Percentiles rank a stretch among this genome's conserved stretches.
These are phyloP conservation scores for Xylaria digitata DNA, from an alignment of 2,329 filamentous ascomycete species.

Conservation along the genomic window DNA sequence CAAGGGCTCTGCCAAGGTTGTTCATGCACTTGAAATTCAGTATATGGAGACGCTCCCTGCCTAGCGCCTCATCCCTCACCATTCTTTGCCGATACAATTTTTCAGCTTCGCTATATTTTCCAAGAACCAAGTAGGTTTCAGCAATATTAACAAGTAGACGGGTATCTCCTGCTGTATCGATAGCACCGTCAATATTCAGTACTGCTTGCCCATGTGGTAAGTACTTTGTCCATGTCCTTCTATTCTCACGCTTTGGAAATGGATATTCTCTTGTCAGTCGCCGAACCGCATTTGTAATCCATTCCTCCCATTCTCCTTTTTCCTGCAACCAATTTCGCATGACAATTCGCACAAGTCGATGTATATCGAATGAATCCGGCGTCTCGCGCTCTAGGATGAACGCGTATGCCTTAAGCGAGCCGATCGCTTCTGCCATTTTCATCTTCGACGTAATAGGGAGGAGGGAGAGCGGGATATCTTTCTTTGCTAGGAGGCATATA, in stretches of 20 bases:
- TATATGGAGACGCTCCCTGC: background rate
- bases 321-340: constrained; percentile 16
- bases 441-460: background rate
- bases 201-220: constrained; percentile 17
- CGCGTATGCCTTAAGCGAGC: constrained; percentile 15
- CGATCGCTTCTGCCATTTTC: constrained; percentile 3
- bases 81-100: background rate
- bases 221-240: background rate
- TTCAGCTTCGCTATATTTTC: background rate
- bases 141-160: background rate
- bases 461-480: constrained; percentile 34
- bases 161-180: background rate
- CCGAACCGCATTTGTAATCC: background rate
- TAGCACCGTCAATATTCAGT: background rate
- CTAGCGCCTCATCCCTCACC: background rate
- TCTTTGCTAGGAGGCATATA: constrained; percentile 42
- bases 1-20: background rate
- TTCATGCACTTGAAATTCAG: too few species aligned
- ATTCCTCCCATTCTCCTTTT: background rate
- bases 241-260: background rate
- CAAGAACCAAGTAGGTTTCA: constrained; percentile 6
- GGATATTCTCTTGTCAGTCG: constrained; percentile 7
- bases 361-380: constrained; percentile 25
- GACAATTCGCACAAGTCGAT: constrained; percentile 29
- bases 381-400: constrained; percentile 20